These are phyloP conservation scores for Tetrahymena elliotti DNA, from an alignment of 73 alveolate species.

Conservation along the genomic window DNA sequence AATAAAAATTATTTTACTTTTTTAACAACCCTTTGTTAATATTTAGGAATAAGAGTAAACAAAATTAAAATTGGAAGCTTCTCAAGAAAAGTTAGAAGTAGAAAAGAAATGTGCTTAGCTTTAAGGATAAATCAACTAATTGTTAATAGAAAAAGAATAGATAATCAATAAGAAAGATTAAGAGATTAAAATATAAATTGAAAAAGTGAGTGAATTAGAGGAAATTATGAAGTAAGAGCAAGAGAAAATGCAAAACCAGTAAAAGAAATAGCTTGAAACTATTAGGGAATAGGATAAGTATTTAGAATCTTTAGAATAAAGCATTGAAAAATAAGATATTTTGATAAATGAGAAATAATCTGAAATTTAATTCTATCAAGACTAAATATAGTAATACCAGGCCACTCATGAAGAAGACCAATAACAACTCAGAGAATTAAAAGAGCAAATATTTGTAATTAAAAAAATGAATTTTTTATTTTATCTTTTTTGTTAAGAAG, in stretches of 20 bases:
- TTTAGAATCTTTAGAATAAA: neutral
- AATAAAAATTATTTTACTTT: neutral
- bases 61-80: neutral
- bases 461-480: no score
- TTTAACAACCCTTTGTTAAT: no score
- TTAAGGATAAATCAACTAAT: neutral
- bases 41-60: neutral
- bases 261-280: neutral
- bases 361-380: neutral
- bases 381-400: neutral
- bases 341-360: neutral
- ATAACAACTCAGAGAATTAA: neutral
- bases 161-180: neutral
- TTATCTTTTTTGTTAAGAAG: neutral
- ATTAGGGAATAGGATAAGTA: neutral
- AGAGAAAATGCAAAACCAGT: neutral
- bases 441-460: neutral
- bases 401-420: neutral
- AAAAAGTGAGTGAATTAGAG: neutral
- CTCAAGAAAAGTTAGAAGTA: neutral
- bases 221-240: neutral
- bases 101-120: neutral
- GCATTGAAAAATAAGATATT: neutral
- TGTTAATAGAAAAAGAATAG: neutral
- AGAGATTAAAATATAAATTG: neutral